Evolutionary conservation across 2,329 filamentous ascomycete genomes (phyloP), one percentile per base, ranked within the genome.

Genomic region (Phialemoniopsis sp.): DNA sequence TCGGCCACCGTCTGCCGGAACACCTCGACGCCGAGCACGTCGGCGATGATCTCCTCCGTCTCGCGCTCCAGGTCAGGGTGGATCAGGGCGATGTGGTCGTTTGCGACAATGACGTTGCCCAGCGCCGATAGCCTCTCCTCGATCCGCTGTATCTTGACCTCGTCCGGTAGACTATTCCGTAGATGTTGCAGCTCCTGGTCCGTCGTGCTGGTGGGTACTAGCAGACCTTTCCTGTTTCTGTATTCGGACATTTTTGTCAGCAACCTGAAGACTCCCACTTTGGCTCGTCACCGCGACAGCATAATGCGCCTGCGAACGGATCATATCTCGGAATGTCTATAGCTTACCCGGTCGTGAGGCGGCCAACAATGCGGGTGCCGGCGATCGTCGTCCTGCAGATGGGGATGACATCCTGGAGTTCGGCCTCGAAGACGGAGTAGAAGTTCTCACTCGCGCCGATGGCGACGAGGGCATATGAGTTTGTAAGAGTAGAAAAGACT

Each of bases 141-240:
- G 70, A 98, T 95, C 51, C 93, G 83, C 71, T 96, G 90, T 57
- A 98, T 95, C 68, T 90, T 89, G 49, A 98, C 87, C 43, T 72
- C 70, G 62, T 97, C 91, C 30, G 93, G 93, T 50, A 98, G 81
- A 42, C 86, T 89, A 67, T 98, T 97, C 56, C 93, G 86, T 55
- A 98, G 76, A 67, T 98, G 93, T 69, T 96, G 90, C 48, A 98
- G 78, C 73, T 98, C 93, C 73, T 98, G 93, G 69, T 98, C 93
- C 53, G 90, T 95, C 46, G 93, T 97, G 43, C 85, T 89, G 40
- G 91, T 97, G 45, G 93, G 93, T 41, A 98, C 91, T 47, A 98
- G 82, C 47, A 98, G 87, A 55, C 93, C 93, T 65, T 95, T 94
- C 62, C 89, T 87, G 79, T 98, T 98, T 56, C 89, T 87, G 46